Conservation (phyloP, 345 rosid genomes). For the Brassica carinata region DNA sequence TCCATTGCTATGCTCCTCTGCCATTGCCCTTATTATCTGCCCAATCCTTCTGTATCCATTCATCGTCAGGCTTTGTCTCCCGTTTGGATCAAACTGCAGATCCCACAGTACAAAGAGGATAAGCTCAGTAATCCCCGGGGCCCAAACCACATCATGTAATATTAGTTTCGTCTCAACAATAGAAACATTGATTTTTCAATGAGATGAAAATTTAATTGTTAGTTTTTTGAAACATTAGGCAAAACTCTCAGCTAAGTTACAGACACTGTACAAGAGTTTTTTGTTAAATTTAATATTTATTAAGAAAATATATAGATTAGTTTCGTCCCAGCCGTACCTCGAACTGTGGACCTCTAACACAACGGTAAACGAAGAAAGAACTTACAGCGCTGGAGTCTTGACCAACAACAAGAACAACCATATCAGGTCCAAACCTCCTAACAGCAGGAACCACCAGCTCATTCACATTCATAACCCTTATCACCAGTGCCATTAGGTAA, state of each 20-base stretch:
- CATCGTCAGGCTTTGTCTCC: slow-evolving; percentile 89
- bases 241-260: too few relatives aligned
- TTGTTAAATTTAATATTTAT: too few relatives aligned
- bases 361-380: slow-evolving; percentile 6
- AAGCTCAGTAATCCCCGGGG: background rate
- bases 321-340: too few relatives aligned
- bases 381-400: slow-evolving; percentile 98
- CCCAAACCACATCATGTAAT: background rate
- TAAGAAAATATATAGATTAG: too few relatives aligned
- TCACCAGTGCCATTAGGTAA: slow-evolving; percentile 94
- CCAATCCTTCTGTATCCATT: slow-evolving; percentile 76
- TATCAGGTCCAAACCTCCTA: slow-evolving; percentile 59
- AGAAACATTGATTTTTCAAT: too few relatives aligned
- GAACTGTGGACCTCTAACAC: too few relatives aligned
- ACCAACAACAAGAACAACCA: slow-evolving; percentile 76
- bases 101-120: too few relatives aligned
- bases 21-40: slow-evolving; percentile 45
- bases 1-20: slow-evolving; percentile 58
- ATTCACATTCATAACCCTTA: slow-evolving; percentile 58
- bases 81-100: slow-evolving; percentile 84
- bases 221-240: too few relatives aligned
- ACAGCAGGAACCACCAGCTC: slow-evolving; percentile 71
- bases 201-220: too few relatives aligned
- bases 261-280: too few relatives aligned
- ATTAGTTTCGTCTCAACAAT: too few relatives aligned